A percentile compares a stretch with the other conserved stretches of the same genome.
Conservation (phyloP, 805 yeast species). For the Spathaspora boniae region DNA sequence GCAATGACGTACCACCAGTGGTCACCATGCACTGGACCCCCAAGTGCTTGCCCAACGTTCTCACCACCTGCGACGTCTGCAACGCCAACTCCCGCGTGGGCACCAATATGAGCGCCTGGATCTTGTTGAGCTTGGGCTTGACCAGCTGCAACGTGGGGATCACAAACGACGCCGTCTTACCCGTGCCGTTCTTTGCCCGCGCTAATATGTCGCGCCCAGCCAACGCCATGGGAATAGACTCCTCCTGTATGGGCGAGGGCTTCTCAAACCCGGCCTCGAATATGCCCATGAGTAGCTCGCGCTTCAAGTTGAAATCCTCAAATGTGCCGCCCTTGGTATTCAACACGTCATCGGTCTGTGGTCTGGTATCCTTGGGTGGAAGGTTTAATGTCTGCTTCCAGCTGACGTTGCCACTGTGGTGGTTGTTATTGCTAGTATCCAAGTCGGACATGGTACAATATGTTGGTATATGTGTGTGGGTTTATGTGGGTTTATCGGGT, state of each 20-base stretch:
- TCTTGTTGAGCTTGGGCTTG: slow-evolving; percentile 77
- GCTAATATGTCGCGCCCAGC: slow-evolving; percentile 96
- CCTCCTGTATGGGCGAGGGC: slow-evolving; percentile 98
- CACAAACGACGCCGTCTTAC: slow-evolving; percentile 96
- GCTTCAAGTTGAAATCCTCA: slow-evolving; percentile 86
- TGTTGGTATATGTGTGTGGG: no score
- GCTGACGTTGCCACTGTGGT: slow-evolving; percentile 2
- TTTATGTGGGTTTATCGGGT: no score
- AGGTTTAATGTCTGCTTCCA: slow-evolving; percentile 11
- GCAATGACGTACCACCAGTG: slow-evolving; percentile 93
- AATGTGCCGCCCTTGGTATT: slow-evolving; percentile 87
- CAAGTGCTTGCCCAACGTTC: slow-evolving; percentile 91
- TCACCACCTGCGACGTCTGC: slow-evolving; percentile 96
- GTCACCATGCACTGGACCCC: slow-evolving; percentile 94
- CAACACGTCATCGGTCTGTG: slow-evolving; percentile 94
- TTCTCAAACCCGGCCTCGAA: slow-evolving; percentile 98
- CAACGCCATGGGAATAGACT: slow-evolving; percentile 90
- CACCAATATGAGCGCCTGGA: slow-evolving; percentile 89
- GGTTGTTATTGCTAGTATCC: no score
- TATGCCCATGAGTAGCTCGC: slow-evolving; percentile 96
- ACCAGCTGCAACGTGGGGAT: slow-evolving; percentile 89
- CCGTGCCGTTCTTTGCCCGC: slow-evolving; percentile 97
- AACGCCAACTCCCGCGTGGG: slow-evolving; percentile 98
- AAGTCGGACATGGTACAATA: no score
- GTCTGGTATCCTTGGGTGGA: slow-evolving; percentile 72